phyloP scores from a whole-genome alignment of 2,329 filamentous ascomycete species.

The Venturia pyrina region DNA sequence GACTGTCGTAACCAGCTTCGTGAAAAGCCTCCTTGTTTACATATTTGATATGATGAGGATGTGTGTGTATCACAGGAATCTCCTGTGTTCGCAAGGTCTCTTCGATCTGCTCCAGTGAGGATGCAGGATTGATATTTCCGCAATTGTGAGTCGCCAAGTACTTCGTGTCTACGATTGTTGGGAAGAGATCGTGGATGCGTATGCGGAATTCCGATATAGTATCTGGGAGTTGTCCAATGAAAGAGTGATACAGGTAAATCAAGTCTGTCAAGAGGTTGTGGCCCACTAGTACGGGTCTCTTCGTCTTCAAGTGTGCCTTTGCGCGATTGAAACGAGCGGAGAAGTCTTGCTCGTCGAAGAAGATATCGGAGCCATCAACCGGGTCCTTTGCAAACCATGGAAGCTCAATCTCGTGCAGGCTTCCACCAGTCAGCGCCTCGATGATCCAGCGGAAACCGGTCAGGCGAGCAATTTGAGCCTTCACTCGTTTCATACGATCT shows the following conservation, averaged over 20 bases:
- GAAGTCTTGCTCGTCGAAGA: background rate
- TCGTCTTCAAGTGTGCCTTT: slow-evolving; percentile 29
- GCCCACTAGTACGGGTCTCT: slow-evolving; percentile 45
- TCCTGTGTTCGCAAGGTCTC: slow-evolving; percentile 30
- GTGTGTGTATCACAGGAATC: slow-evolving; percentile 24
- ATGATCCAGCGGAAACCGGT: slow-evolving; percentile 40
- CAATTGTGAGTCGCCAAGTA: slow-evolving; percentile 51
- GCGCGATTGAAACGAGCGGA: slow-evolving; percentile 1
- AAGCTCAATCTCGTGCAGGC: slow-evolving; percentile 28
- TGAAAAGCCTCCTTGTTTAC: slow-evolving; percentile 30
- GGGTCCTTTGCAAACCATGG: slow-evolving; percentile 26
- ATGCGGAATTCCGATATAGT: slow-evolving; percentile 43
- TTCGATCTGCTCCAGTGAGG: slow-evolving; percentile 39
- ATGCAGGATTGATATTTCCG: slow-evolving; percentile 37
- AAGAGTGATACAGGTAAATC: slow-evolving; percentile 52
- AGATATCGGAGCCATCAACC: slow-evolving; percentile 18
- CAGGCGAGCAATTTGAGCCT: slow-evolving; percentile 32
- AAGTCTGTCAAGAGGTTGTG: slow-evolving; percentile 59
- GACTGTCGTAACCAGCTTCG: slow-evolving; percentile 55
- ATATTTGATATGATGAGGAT: slow-evolving; percentile 10
- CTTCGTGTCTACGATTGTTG: slow-evolving; percentile 51
- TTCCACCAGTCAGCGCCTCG: slow-evolving; percentile 33
- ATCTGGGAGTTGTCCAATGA: slow-evolving; percentile 47
- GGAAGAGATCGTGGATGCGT: slow-evolving; percentile 44
- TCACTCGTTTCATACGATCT: slow-evolving; percentile 28